Evolutionary conservation across 192 early-diverging fungal genomes (phyloP).

Genomic region (Umbelopsis ramanniana): DNA sequence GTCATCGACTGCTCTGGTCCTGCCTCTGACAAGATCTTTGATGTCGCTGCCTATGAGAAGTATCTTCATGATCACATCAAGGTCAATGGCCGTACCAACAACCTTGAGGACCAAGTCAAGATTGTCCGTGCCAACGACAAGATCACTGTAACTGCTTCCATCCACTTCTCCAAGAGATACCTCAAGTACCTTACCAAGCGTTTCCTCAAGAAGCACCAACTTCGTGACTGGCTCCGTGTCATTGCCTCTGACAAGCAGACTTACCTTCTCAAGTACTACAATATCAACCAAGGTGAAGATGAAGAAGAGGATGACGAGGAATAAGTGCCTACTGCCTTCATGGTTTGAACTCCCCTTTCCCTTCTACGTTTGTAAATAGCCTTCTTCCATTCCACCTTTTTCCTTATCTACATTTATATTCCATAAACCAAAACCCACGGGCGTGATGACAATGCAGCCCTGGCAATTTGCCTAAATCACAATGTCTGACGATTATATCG

Average conservation of each 20-base stretch:
- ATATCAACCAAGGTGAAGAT: slow-evolving; percentile 77
- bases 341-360: not conserved
- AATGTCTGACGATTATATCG: slow-evolving; percentile 28
- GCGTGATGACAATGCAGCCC: slow-evolving; percentile 48
- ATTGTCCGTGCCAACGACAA: slow-evolving; percentile 78
- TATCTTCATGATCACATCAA: slow-evolving; percentile 98
- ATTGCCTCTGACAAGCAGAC: slow-evolving; percentile 83
- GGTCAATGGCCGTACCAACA: slow-evolving; percentile 94
- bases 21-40: slow-evolving; percentile 95
- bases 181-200: slow-evolving; percentile 99
- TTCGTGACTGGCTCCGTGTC: slow-evolving; percentile 98
- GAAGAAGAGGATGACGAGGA: slow-evolving; percentile 75
- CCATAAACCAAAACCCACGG: slow-evolving; percentile 23
- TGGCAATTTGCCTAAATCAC: slow-evolving; percentile 24
- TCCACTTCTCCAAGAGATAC: slow-evolving; percentile 96
- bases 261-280: slow-evolving; percentile 96
- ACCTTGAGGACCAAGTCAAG: slow-evolving; percentile 86
- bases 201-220: slow-evolving; percentile 99
- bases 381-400: slow-evolving; percentile 17
- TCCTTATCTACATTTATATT: slow-evolving; percentile 6
- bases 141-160: slow-evolving; percentile 79
- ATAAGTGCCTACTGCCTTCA: slow-evolving; percentile 12
- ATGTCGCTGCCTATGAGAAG: slow-evolving; percentile 97
- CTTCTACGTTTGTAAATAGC: slow-evolving; percentile 14
- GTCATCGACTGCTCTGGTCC: slow-evolving; percentile 93